Evolutionary conservation across 2,329 filamentous ascomycete genomes (phyloP).

Genomic region (Xylaria sp.): DNA sequence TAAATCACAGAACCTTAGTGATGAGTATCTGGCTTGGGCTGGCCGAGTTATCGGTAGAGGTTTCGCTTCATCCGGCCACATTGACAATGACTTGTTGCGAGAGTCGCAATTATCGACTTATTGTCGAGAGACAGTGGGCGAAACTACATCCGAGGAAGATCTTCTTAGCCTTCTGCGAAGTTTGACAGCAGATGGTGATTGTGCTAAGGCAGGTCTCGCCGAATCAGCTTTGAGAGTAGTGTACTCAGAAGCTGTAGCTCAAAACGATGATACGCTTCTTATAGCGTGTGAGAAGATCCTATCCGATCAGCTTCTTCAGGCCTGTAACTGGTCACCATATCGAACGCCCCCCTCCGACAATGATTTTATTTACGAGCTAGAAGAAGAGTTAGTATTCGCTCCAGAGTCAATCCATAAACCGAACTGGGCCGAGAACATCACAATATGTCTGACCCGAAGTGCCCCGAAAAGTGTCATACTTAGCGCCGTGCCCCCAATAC

Average conservation of each 20-base stretch:
- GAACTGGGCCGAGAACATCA: constrained; percentile 72
- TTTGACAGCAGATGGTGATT: constrained; percentile 68
- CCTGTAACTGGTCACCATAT: constrained; percentile 69
- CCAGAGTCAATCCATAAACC: constrained; percentile 56
- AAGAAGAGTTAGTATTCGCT: constrained; percentile 52
- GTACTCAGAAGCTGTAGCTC: constrained; percentile 63
- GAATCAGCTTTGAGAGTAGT: constrained; percentile 69
- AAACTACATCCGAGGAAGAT: constrained; percentile 70
- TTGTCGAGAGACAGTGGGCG: constrained; percentile 58
- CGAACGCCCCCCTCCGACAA: constrained; percentile 66
- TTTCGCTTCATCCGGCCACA: constrained; percentile 79
- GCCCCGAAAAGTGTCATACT: constrained; percentile 74
- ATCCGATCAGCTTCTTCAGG: constrained; percentile 61
- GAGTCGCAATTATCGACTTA: constrained; percentile 68
- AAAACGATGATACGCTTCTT: constrained; percentile 60
- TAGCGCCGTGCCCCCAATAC: constrained; percentile 72
- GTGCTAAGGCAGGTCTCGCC: constrained; percentile 66
- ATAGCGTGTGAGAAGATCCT: constrained; percentile 64
- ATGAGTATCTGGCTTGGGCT: constrained; percentile 84
- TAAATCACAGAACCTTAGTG: constrained; percentile 69
- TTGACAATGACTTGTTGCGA: constrained; percentile 68
- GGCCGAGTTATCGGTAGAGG: constrained; percentile 85
- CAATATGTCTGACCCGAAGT: constrained; percentile 69
- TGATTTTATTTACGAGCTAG: constrained; percentile 41
- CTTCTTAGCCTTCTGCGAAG: constrained; percentile 71